These are phyloP conservation scores for Lactarius hengduanensis DNA, from an alignment of 768 basidiomycete genomes.

Conservation along the genomic window DNA sequence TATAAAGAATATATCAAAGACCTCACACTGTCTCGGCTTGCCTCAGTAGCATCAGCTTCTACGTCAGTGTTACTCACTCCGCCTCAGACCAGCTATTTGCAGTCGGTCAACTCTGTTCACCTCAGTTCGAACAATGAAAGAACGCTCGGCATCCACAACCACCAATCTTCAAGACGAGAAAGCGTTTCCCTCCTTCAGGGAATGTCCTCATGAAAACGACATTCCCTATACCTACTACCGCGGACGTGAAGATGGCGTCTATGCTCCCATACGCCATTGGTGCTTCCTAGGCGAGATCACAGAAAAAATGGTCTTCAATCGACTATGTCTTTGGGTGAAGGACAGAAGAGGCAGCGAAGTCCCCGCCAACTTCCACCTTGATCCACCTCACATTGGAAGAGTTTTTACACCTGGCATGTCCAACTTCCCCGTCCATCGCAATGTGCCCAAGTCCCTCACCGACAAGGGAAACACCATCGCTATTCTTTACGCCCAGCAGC, in stretches of 20 bases:
- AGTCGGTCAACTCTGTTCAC: neutral
- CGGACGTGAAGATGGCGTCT: neutral
- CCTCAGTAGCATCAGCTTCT: too few relatives aligned
- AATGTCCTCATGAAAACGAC: neutral
- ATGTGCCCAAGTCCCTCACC: neutral
- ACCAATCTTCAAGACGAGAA: neutral
- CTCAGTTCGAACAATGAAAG: neutral
- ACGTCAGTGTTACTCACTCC: too few relatives aligned
- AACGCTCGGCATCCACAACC: neutral
- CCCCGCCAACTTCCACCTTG: neutral
- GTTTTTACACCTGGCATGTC: neutral
- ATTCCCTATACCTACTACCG: neutral
- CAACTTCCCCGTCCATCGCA: neutral
- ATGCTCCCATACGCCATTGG: neutral
- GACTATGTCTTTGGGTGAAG: neutral
- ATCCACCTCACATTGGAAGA: neutral
- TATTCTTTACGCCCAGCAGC: neutral
- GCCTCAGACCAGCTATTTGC: neutral
- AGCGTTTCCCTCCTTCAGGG: neutral
- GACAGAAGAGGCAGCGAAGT: neutral
- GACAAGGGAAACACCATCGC: neutral
- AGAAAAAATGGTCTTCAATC: neutral
- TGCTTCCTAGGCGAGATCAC: neutral
- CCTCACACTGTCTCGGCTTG: too few relatives aligned
- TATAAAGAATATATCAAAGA: too few relatives aligned